Conservation (phyloP, 306 rosid species). For the Gillenia trifoliata region DNA sequence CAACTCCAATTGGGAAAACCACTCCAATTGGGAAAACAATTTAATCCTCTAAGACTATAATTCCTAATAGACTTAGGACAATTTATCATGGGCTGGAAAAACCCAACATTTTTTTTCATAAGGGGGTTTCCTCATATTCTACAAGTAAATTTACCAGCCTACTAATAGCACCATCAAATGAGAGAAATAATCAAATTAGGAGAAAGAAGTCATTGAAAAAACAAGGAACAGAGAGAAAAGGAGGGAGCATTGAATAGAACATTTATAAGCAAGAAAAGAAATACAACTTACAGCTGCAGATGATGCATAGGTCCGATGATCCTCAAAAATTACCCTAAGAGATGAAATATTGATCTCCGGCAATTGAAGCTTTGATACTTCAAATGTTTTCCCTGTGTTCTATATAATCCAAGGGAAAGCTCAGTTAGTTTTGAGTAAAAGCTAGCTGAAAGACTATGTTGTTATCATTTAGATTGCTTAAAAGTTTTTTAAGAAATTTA, state of each 20-base stretch:
- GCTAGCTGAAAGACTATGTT: not conserved
- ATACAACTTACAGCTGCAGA: slow-evolving; percentile 70
- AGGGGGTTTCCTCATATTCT: not conserved
- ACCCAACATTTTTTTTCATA: too few species aligned
- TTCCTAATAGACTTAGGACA: too few species aligned
- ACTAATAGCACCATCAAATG: not conserved
- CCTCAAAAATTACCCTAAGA: slow-evolving; percentile 77
- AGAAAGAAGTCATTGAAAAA: not conserved
- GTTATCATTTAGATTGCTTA: not conserved
- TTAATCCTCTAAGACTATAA: too few species aligned
- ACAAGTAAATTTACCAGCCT: not conserved
- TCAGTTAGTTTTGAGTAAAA: not conserved
- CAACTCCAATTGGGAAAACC: too few species aligned
- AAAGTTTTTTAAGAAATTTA: not conserved
- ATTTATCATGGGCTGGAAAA: too few species aligned
- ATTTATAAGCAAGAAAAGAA: slow-evolving; percentile 3
- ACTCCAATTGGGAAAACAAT: too few species aligned
- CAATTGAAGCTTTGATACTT: slow-evolving; percentile 77
- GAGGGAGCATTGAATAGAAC: not conserved
- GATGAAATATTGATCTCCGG: slow-evolving; percentile 82
- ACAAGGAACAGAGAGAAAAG: not conserved
- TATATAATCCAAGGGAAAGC: slow-evolving; percentile 25
- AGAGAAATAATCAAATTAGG: not conserved
- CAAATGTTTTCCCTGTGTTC: slow-evolving; percentile 77
- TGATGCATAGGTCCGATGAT: slow-evolving; percentile 93